These are phyloP conservation scores for Inonotus obliquus DNA, from an alignment of 1,284 basidiomycete genomes.

Conservation along the genomic window DNA sequence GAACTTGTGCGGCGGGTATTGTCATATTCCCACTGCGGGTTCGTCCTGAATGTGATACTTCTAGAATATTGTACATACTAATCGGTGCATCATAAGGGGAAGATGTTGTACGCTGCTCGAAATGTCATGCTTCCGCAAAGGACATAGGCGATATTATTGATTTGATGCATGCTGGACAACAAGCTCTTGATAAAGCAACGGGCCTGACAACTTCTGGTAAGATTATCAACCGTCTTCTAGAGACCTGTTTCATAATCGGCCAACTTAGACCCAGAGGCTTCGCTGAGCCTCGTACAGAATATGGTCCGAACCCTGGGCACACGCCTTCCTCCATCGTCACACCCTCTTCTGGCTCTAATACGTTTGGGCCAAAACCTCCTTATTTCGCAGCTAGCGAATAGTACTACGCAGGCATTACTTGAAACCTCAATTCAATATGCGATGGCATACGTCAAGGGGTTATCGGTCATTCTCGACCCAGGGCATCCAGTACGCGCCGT, in stretches of 20 bases:
- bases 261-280: slow-evolving; percentile 47
- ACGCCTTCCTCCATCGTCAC: slow-evolving; percentile 53
- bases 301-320: slow-evolving; percentile 60
- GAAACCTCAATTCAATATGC: slow-evolving; percentile 62
- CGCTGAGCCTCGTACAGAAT: slow-evolving; percentile 57
- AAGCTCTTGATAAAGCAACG: slow-evolving; percentile 67
- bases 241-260: neutral
- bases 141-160: slow-evolving; percentile 52
- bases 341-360: slow-evolving; percentile 73
- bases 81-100: slow-evolving; percentile 33
- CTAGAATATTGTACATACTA: neutral
- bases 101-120: slow-evolving; percentile 45
- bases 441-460: slow-evolving; percentile 52
- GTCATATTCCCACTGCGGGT: slow-evolving; percentile 43
- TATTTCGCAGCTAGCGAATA: slow-evolving; percentile 42
- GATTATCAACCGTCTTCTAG: slow-evolving; percentile 16
- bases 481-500: slow-evolving; percentile 82
- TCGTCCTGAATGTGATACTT: neutral
- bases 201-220: slow-evolving; percentile 52
- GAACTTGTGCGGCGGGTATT: slow-evolving; percentile 56
- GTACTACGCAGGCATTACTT: slow-evolving; percentile 43
- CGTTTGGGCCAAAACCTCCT: slow-evolving; percentile 66
- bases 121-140: slow-evolving; percentile 49
- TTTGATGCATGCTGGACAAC: slow-evolving; percentile 59
- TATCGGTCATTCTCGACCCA: slow-evolving; percentile 46